Conservation (phyloP, 345 rosid species). For the Lumnitzera littorea region DNA sequence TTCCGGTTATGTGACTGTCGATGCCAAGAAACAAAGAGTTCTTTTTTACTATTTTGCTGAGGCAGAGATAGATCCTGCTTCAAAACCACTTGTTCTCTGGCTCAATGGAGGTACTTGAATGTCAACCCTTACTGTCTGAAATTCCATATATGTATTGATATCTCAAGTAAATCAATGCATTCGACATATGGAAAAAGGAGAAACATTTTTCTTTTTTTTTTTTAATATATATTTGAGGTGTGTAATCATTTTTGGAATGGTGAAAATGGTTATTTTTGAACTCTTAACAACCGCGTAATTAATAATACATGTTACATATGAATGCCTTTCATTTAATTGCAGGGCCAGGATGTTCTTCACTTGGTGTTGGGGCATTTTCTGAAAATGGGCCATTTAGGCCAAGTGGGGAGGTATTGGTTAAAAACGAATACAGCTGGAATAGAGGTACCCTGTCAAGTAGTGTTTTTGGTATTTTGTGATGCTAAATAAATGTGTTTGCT, state of each 20-base stretch:
- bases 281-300: too few species aligned
- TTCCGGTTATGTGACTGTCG: conserved; percentile 84
- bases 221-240: too few species aligned
- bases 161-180: too few species aligned
- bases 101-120: conserved; percentile 74
- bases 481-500: background rate
- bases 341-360: conserved; percentile 98
- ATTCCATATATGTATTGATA: too few species aligned
- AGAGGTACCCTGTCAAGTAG: conserved; percentile 31
- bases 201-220: too few species aligned
- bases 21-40: conserved; percentile 57
- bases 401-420: conserved; percentile 58
- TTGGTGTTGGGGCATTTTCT: conserved; percentile 96
- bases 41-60: conserved; percentile 95
- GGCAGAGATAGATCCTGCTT: conserved; percentile 64
- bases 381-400: conserved; percentile 99
- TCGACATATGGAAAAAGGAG: too few species aligned
- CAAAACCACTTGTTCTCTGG: conserved; percentile 96
- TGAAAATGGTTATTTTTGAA: too few species aligned
- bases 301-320: too few species aligned
- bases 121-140: too few species aligned
- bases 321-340: conserved; percentile 6
- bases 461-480: background rate
- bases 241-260: too few species aligned
- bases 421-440: conserved; percentile 88